Percentiles rank a stretch among this genome's conserved stretches.
phyloP scores from a whole-genome alignment of 2,329 filamentous ascomycete species.

The Ophiobolus disseminans region DNA sequence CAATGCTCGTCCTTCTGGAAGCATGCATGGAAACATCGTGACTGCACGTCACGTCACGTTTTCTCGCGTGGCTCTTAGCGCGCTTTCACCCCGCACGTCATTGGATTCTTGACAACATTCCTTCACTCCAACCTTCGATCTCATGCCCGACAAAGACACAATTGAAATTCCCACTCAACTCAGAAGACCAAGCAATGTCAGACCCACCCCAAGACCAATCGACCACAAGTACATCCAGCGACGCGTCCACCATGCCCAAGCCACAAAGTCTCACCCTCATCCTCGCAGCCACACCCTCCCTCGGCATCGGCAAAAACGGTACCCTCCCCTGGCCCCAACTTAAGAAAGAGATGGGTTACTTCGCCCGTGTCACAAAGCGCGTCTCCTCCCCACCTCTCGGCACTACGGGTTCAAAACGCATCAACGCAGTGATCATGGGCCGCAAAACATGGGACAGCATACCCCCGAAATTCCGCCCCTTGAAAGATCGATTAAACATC shows the following conservation, averaged over 20 bases:
- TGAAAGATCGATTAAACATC: conserved; percentile 81
- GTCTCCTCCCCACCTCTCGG: conserved; percentile 47
- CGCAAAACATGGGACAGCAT: conserved; percentile 97
- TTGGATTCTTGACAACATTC: conserved; percentile 6
- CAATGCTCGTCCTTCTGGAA: no score
- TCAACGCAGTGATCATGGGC: conserved; percentile 88
- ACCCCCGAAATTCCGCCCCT: conserved; percentile 76
- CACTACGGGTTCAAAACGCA: conserved; percentile 6
- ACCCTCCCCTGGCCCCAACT: conserved; percentile 88
- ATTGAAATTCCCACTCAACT: neutral
- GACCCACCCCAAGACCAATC: neutral
- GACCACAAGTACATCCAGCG: conserved; percentile 3
- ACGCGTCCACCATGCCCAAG: conserved; percentile 26
- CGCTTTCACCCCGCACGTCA: conserved; percentile 17
- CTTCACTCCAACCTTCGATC: neutral
- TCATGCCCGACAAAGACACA: conserved; percentile 5
- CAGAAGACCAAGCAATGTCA: no score
- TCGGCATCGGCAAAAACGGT: conserved; percentile 85
- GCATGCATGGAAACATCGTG: no score
- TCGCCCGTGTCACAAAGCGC: conserved; percentile 85
- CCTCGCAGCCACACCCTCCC: conserved; percentile 86
- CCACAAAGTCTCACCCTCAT: conserved; percentile 79
- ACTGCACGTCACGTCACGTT: conserved; percentile 26
- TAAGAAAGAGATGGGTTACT: conserved; percentile 92
- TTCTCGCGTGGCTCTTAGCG: conserved; percentile 28